Evolutionary conservation across 345 rosid genomes (phyloP), one percentile per base, ranked within the genome.

Genomic region (Microcos paniculata): DNA sequence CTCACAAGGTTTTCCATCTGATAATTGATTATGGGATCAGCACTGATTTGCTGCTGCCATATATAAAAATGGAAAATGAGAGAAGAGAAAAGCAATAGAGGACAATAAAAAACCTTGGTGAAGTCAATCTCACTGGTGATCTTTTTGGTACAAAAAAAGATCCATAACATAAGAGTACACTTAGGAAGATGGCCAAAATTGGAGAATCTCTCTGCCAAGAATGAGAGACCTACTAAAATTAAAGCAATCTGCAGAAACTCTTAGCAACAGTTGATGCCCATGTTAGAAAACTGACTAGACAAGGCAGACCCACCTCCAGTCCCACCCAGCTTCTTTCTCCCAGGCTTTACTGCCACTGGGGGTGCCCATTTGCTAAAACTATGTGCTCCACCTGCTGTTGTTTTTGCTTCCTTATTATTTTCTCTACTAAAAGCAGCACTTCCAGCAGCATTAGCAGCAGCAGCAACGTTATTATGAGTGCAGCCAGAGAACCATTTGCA

Each of bases 211-310:
- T 21, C 67, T 51, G 57, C 65, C 70, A 62, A 62, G 12, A 64
- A 21, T n/a, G 2, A 64, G 30, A 42, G 6, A 3, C 40, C 40
- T 64, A 43, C 19, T 52, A 52, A 4, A 64, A 9, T 26, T 1
- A 46, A 23, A 21, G 18, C 18, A 2, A 31, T 16, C 26, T 23
- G 63, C 61, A 52, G 40, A 64, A 56, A 4, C 2, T 26, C n/a
- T 79, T 74, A 87, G 73, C 89, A 84, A 73, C 87, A 84, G 55
- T 85, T 85, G 53, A 87, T 83, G 72, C 87, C 76, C 87, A 72
- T 70, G 48, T 63, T 74, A 52, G 88, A 82, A 72, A 87, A 80
- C 62, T 85, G 87, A 73, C 78, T 83, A 23, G 87, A 85, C 83
- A 87, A 81, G 35, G 78, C 84, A 55, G 90, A 83, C n/a, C 82